Evolutionary conservation across 805 yeast genomes (phyloP), one percentile per base, ranked within the genome.

Genomic region (Candida tallmaniae): DNA sequence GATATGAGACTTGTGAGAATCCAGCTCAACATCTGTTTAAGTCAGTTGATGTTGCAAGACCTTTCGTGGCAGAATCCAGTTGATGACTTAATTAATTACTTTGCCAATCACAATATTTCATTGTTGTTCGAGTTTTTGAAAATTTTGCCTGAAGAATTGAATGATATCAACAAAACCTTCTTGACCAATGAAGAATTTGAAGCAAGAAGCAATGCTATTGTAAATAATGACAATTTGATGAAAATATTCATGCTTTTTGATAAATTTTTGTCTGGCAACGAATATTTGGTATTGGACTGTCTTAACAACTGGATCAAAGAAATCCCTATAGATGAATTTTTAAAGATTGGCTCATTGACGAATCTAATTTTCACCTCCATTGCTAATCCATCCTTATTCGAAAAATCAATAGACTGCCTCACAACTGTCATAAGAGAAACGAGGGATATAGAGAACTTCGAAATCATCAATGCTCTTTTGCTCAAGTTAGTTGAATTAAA

Each of bases 251-350:
- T 71, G 36, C 68, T 86, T 33, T 63, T 90, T 45, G 67, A 80
- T 25, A 67, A 71, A 29, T 68, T 78, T 40, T 31, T 60, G 6
- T 57, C 54, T 12, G 44, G 44, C 21, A 65, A 74, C 5, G 51
- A 47, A 20, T 44, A 34, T 30, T 58, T 40, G 48, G 68, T 87
- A 5, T 68, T 90, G 38, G 81, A 78, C 42, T 83, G 95, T 58
- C 64, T 94, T 38, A 80, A 81, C 46, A 83, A 94, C 14, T 93
- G 99, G 99, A 80, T 93, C 40, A 73, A 72, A 42, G 98, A 94
- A 55, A 76, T 87, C 31, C 84, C 90, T 3, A 70, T 90, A 18
- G 80, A 76, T 34, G 71, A 76, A 31, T 63, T 93, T n/a, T 59
- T 90, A 27, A 60, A 74, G 7, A 68, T 77, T 31, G 67, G 77